Evolutionary conservation across 352 stramenopile species (phyloP), one percentile per base, ranked within the genome.

Genomic region (Phytophthora europaea): DNA sequence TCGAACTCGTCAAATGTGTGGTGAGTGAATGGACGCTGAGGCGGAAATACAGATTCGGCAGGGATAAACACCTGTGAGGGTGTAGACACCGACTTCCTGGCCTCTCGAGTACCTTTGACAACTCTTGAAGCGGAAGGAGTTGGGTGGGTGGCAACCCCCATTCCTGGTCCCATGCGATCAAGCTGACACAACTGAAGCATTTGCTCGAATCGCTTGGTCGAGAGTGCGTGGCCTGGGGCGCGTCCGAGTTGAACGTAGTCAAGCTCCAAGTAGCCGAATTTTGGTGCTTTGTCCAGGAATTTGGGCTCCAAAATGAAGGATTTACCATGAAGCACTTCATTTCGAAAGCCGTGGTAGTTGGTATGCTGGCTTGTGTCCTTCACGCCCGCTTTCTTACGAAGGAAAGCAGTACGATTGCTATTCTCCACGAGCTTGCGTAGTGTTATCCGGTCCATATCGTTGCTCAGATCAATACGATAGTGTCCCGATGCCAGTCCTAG

Each of bases 341-440:
- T 93, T 43, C 88, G 86, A 60, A 94, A 93, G 20, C 88, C 87
- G 48, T 94, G 88, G 61, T 86, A 84, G 61, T 94, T 94, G 3
- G 45, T 65, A 53, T 94, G 88, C 72, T 94, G 85, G 43, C 81
- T 91, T 15, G 85, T 93, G 70, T 94, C 88, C 60, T 92, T 90
- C 20, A 85, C 60, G 2, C 82, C 84, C 6, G 78, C 55, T 61
- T 89, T 90, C 58, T 90, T 92, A 18, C 86, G 83, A 55, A 93
- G 63, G 58, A 95, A 92, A 16, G 85, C 82, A 23, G 86, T 93
- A 48, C 88, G 87, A 63, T 88, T 94, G 72, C 76, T 90, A 62
- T 93, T 93, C 57, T 95, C 88, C 13, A 95, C 75, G 38, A 95
- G 67, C 62, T 93, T 93, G 61, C 88, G 87, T 22, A 93, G 61